Base-by-base conservation (phyloP, 306 rosid genomes). In the Pyrus communis region DNA sequence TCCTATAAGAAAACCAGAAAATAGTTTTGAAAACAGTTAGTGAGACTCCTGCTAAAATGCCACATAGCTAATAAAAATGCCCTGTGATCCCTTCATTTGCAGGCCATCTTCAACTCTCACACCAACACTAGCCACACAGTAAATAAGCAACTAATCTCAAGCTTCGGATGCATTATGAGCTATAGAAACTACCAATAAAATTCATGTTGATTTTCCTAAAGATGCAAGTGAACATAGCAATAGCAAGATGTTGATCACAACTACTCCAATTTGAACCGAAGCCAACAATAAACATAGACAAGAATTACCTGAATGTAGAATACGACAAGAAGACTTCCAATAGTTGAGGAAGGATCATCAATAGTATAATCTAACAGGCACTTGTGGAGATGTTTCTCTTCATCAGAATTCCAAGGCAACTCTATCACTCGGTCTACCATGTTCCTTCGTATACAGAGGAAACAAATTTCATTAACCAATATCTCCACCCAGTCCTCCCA, bases 391-490 rank as follows among this genome's bases (percentile, higher is more conserved):
- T 88, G 86, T 71, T 87, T 93, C 86, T 96, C 99, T 89, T 96
- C 98, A 46, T 88, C 93, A 73, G 90, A 89, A 82, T 85, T 91
- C 99, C 99, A 96, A 2, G 99, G 99, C 79, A 96, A 80, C 85
- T 91, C 98, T 78, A 96, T 86, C 88, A 96, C 87, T 73, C 93
- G 85, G 76, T 96, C 99, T 76, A 91, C 93, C 85, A 89, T 87
- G 80, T 88, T 91, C 80, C 97, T 88, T 80, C 99, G 91, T 60
- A 96, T 88, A 82, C 98, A 96, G 73, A 96, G 99, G 79, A 80
- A 85, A 84, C 99, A 96, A 84, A 96, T 82, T 82, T 96, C 99
- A 69, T 90, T 87, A 70, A 96, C 97, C 84, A 96, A 82, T 84
- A 86, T 84, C 83, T 92, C 93, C 82, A 90, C 89, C 98, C 97